Evolutionary conservation across 177 flowering plant species (phyloP).

Genomic region (Tripterygium wilfordii): DNA sequence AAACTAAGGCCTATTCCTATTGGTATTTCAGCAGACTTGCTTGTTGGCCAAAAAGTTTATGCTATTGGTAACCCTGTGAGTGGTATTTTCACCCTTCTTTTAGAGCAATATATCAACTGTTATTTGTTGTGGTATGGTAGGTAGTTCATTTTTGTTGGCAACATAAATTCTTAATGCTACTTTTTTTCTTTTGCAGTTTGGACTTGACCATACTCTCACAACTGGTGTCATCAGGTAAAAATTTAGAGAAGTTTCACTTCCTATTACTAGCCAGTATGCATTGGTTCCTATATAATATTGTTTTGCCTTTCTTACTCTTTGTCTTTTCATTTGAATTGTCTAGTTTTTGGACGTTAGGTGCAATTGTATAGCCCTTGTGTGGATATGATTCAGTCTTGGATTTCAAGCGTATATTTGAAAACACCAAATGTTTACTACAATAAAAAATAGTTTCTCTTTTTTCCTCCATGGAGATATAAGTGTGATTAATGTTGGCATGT

Average conservation of each 20-base stretch:
- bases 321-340: too few species aligned
- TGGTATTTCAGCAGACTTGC: slow-evolving; percentile 91
- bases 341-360: too few species aligned
- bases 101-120: too few species aligned
- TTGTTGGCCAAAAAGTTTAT: slow-evolving; percentile 97
- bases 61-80: slow-evolving; percentile 99
- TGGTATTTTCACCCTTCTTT: not conserved
- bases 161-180: not conserved
- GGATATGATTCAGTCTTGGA: too few species aligned
- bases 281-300: not conserved
- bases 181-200: slow-evolving; percentile 61
- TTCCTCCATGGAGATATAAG: too few species aligned
- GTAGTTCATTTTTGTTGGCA: not conserved
- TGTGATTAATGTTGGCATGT: too few species aligned
- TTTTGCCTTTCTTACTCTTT: too few species aligned
- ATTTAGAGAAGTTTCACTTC: not conserved
- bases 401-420: too few species aligned
- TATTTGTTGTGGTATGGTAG: not conserved
- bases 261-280: not conserved
- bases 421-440: too few species aligned
- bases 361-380: too few species aligned
- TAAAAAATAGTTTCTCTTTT: too few species aligned
- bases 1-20: slow-evolving; percentile 87
- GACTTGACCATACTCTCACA: slow-evolving; percentile 97
- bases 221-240: slow-evolving; percentile 95